These are phyloP conservation scores for Desmodesmus armatus DNA, from an alignment of 139 green algal species.

Conservation along the genomic window DNA sequence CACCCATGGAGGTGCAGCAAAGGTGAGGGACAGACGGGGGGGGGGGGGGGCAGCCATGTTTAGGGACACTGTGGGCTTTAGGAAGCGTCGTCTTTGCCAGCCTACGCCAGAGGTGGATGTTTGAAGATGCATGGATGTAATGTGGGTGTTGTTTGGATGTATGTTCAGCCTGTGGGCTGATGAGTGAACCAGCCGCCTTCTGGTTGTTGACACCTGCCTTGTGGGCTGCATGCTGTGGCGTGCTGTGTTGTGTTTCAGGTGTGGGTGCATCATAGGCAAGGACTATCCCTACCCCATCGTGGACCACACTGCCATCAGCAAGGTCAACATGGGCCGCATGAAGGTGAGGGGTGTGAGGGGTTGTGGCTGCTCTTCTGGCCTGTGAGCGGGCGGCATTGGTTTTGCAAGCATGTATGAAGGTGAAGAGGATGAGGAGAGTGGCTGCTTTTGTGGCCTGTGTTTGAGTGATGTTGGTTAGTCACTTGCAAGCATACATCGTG, in stretches of 20 bases:
- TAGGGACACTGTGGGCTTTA: neutral
- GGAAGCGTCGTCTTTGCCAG: neutral
- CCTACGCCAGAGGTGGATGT: neutral
- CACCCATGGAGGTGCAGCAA: conserved; percentile 88
- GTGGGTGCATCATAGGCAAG: conserved; percentile 87
- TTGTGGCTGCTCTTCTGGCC: no score
- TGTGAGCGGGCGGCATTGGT: no score
- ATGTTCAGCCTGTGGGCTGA: no score
- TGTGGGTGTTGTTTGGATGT: neutral
- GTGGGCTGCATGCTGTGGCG: neutral
- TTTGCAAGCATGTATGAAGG: no score
- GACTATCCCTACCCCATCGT: conserved; percentile 95
- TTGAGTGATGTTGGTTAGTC: no score
- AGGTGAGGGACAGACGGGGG: conserved; percentile 53
- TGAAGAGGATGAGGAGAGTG: no score
- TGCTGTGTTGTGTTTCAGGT: conserved; percentile 1
- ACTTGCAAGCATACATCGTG: no score
- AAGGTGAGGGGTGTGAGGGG: conserved; percentile 60
- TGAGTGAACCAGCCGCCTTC: neutral
- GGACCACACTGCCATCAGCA: conserved; percentile 78
- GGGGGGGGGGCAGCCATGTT: neutral
- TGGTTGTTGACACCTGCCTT: neutral
- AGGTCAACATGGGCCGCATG: conserved; percentile 81
- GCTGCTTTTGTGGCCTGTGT: no score
- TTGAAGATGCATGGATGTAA: neutral